A percentile compares a stretch with the other conserved stretches of the same genome.
Evolutionary conservation across 2,329 filamentous ascomycete genomes (phyloP).

Genomic region (Penicillium sp.): DNA sequence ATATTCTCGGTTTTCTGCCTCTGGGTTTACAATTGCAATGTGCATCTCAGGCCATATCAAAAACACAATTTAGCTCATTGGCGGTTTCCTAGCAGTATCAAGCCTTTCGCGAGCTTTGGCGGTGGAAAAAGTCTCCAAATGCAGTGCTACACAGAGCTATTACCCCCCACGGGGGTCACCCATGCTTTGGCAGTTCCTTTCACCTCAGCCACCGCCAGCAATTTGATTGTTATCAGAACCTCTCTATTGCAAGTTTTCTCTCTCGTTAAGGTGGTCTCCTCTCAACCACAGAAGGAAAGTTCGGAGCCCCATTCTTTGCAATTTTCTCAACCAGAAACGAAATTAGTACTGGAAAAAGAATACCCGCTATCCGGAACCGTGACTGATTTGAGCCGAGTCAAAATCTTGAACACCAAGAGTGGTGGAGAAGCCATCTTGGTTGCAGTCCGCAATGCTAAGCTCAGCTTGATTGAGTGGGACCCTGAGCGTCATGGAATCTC

Average conservation of each 20-base stretch:
- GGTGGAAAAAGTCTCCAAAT: constrained; percentile 49
- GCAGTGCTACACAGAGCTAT: constrained; percentile 97
- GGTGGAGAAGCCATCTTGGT: constrained; percentile 82
- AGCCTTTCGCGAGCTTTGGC: neutral
- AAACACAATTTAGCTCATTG: constrained; percentile 12
- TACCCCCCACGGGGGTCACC: constrained; percentile 90
- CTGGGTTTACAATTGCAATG: constrained; percentile 15
- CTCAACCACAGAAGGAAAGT: constrained; percentile 45
- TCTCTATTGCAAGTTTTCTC: constrained; percentile 91
- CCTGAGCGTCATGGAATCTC: constrained; percentile 73
- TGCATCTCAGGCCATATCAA: constrained; percentile 5
- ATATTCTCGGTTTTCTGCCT: neutral
- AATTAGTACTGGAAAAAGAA: constrained; percentile 81
- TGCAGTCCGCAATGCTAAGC: constrained; percentile 85
- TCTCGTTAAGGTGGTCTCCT: constrained; percentile 61
- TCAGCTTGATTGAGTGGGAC: constrained; percentile 94
- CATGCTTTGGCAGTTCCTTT: constrained; percentile 81
- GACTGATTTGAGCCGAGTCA: constrained; percentile 77
- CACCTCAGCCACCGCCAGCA: constrained; percentile 70
- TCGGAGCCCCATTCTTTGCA: constrained; percentile 55
- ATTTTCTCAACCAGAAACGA: constrained; percentile 66
- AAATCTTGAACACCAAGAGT: constrained; percentile 68
- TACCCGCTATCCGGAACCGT: constrained; percentile 81
- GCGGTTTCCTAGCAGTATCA: constrained; percentile 2
- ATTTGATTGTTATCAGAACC: constrained; percentile 87